Evolutionary conservation across 202 grass and related monocot genomes (phyloP).

Genomic region (Miscanthus sacchariflorus): DNA sequence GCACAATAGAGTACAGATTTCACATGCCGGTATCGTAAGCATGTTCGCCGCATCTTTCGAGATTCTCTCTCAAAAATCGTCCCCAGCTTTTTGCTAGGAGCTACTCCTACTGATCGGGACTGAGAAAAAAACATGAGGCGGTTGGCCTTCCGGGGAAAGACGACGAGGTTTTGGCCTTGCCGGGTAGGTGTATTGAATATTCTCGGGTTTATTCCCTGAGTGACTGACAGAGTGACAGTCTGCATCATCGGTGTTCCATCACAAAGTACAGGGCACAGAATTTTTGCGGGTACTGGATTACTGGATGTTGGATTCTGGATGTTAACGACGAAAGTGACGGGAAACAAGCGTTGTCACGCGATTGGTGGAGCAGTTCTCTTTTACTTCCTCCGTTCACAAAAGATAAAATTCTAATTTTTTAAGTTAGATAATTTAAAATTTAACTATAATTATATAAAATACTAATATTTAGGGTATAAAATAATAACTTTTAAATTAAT

Average conservation of each 20-base stretch:
- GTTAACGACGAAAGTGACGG: background rate
- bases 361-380: background rate
- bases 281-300: background rate
- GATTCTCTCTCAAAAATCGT: slow-evolving; percentile 33
- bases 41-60: slow-evolving; percentile 38
- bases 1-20: slow-evolving; percentile 23
- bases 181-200: slow-evolving; percentile 38
- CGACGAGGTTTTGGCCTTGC: slow-evolving; percentile 13
- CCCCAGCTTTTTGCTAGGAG: slow-evolving; percentile 15
- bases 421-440: background rate
- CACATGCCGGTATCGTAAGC: background rate
- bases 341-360: background rate
- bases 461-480: too few relatives aligned
- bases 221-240: slow-evolving; percentile 28
- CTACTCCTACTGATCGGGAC: slow-evolving; percentile 12
- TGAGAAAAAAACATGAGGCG: background rate
- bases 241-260: slow-evolving; percentile 5
- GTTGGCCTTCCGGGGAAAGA: slow-evolving; percentile 11
- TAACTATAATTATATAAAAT: too few relatives aligned
- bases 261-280: slow-evolving; percentile 2
- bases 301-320: background rate
- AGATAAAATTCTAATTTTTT: background rate
- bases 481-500: too few relatives aligned
- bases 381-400: background rate
- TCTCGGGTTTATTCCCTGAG: slow-evolving; percentile 48